phyloP scores from a whole-genome alignment of 306 rosid species.

The Begonia fuchsioides region DNA sequence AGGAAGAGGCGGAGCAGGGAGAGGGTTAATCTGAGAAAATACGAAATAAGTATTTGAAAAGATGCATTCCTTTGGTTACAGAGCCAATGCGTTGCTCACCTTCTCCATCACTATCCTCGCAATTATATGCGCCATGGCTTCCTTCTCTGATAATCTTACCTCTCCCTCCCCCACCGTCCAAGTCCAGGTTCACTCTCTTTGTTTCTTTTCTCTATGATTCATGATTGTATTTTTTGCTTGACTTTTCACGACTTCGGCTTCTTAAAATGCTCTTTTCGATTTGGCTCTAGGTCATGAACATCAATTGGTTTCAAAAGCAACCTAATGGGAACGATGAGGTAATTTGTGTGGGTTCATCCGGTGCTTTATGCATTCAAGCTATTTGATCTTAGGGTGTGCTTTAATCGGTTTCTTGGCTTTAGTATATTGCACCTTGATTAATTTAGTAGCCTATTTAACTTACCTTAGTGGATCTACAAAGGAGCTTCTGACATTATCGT shows the following conservation, averaged over 20 bases:
- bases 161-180: constrained; percentile 36
- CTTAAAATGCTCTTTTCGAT: background rate
- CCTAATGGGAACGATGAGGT: constrained; percentile 68
- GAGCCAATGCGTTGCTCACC: constrained; percentile 44
- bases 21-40: background rate
- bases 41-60: constrained; percentile 1
- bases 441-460: too few relatives aligned
- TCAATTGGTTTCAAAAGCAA: constrained; percentile 64
- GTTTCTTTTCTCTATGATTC: background rate
- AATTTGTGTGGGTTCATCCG: background rate
- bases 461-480: too few relatives aligned
- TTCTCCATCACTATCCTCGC: constrained; percentile 49
- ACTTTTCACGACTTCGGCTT: background rate
- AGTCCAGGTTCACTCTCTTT: constrained; percentile 29
- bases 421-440: too few relatives aligned
- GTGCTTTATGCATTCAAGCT: background rate
- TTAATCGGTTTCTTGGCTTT: background rate
- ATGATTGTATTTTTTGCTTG: background rate
- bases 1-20: background rate
- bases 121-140: too few relatives aligned
- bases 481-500: too few relatives aligned
- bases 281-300: constrained; percentile 31
- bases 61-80: constrained; percentile 53
- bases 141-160: constrained; percentile 41
- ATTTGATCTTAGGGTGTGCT: background rate